Evolutionary conservation across 352 stramenopile species (phyloP).

Genomic region (Phytophthora macrochlamydospora): DNA sequence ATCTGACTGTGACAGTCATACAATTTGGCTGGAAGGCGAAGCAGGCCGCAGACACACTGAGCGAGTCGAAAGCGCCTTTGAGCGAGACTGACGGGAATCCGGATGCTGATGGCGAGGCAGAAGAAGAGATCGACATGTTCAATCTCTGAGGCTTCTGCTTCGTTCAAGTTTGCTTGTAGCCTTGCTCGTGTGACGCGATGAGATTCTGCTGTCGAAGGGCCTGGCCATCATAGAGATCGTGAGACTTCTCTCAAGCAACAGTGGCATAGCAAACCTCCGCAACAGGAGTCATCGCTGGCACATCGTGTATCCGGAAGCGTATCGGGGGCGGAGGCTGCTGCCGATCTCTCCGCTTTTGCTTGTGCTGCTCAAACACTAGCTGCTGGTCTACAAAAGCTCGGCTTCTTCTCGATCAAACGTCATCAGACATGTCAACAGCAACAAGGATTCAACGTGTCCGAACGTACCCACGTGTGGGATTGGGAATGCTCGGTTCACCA

Average conservation of each 20-base stretch:
- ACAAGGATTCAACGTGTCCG: neutral
- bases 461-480: constrained; percentile 63
- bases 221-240: constrained; percentile 14
- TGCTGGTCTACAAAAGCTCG: constrained; percentile 56
- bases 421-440: neutral
- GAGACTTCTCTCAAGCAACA: neutral
- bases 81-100: constrained; percentile 12
- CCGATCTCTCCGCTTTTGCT: constrained; percentile 18
- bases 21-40: constrained; percentile 49
- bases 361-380: constrained; percentile 27
- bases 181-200: constrained; percentile 33
- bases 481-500: constrained; percentile 55
- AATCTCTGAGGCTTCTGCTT: constrained; percentile 30
- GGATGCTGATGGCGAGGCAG: constrained; percentile 13
- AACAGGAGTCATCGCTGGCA: constrained; percentile 40
- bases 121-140: constrained; percentile 67
- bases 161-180: constrained; percentile 16
- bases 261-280: constrained; percentile 33
- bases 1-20: constrained; percentile 62
- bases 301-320: constrained; percentile 49
- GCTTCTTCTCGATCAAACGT: constrained; percentile 37
- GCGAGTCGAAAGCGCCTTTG: neutral
- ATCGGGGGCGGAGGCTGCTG: constrained; percentile 15
- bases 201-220: constrained; percentile 38
- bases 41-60: neutral